Evolutionary conservation across 768 basidiomycete genomes (phyloP).

Genomic region (Cantharellus anzutake): DNA sequence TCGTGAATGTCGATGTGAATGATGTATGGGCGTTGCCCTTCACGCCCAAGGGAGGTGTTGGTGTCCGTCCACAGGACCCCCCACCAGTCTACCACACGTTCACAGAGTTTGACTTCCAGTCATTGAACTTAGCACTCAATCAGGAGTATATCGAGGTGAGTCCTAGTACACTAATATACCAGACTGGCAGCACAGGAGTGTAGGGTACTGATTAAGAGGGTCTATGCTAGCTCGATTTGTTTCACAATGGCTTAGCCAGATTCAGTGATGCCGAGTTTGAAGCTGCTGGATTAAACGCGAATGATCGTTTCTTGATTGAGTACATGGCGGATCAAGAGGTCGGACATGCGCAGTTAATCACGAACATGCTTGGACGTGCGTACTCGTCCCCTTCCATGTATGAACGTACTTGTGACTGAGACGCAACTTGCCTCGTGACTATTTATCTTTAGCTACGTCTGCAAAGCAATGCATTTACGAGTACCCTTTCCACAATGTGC

Average conservation of each 20-base stretch:
- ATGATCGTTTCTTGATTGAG: slow-evolving; percentile 35
- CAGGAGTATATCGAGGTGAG: slow-evolving; percentile 37
- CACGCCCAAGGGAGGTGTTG: not conserved
- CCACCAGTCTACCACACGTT: slow-evolving; percentile 1
- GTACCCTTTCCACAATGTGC: slow-evolving; percentile 35
- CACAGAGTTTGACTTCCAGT: slow-evolving; percentile 18
- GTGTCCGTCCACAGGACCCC: not conserved
- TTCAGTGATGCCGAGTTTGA: slow-evolving; percentile 41
- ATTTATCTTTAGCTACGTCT: slow-evolving; percentile 16
- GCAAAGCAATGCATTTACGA: slow-evolving; percentile 39
- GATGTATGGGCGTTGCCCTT: not conserved
- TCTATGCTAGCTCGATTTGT: slow-evolving; percentile 24
- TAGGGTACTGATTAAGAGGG: not conserved
- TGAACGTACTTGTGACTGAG: slow-evolving; percentile 6
- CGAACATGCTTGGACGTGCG: slow-evolving; percentile 28
- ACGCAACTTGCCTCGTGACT: slow-evolving; percentile 2
- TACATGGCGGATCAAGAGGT: slow-evolving; percentile 48
- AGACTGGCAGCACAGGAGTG: not conserved
- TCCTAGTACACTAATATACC: slow-evolving; percentile 10
- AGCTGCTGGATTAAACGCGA: slow-evolving; percentile 30
- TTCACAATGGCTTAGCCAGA: slow-evolving; percentile 32
- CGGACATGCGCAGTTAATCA: slow-evolving; percentile 36
- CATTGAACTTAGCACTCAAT: slow-evolving; percentile 32
- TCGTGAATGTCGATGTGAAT: no score
- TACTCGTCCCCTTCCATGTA: slow-evolving; percentile 1